Evolutionary conservation across 2,329 filamentous ascomycete genomes (phyloP), one percentile per base, ranked within the genome.

Genomic region (Xylariaceae sp.): DNA sequence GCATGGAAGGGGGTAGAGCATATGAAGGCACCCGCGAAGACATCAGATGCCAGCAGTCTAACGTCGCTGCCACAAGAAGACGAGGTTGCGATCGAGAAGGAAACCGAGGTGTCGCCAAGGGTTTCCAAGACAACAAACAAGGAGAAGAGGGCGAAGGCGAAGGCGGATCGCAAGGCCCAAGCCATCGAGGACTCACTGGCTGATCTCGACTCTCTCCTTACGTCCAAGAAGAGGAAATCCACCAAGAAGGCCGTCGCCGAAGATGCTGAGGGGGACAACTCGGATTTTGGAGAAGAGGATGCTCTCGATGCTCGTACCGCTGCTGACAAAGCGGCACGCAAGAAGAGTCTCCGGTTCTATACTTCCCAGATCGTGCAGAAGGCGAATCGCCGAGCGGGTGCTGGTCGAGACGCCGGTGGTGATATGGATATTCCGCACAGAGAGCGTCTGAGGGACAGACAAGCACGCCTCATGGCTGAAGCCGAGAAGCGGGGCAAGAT

Each of bases 331-430:
- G 84, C 81, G 0, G 75, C 77, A 39, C 84, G 84, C 59, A 94
- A 92, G 70, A 94, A 93, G 69, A 87, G 78, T 44, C 74, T 98
- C 37, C 83, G 88, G 42, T 98, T 98, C 70, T 98, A 98, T 72
- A 96, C 93, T 3, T 94, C 89, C 3, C 92, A 98, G 57, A 92
- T 98, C 45, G 83, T 85, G 18, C 90, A 96, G 58, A 96, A 95
- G 63, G 79, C 86, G 36, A 94, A 87, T 64, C 89, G 86, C 57
- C 85, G 85, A 35, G 77, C 79, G 5, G 77, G 70, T 19, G 82
- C 81, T 24, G 81, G 83, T 26, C 75, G 79, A 40, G 79, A 84
- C 37, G 76, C 80, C 1, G 85, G 85, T 45, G 86, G 86, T 47
- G 86, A 93, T 54, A 71, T 75, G 46, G 86, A 93, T 59, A 73